These are phyloP conservation scores for Gentiana dahurica DNA, from an alignment of 257 asterid genomes.

Conservation along the genomic window DNA sequence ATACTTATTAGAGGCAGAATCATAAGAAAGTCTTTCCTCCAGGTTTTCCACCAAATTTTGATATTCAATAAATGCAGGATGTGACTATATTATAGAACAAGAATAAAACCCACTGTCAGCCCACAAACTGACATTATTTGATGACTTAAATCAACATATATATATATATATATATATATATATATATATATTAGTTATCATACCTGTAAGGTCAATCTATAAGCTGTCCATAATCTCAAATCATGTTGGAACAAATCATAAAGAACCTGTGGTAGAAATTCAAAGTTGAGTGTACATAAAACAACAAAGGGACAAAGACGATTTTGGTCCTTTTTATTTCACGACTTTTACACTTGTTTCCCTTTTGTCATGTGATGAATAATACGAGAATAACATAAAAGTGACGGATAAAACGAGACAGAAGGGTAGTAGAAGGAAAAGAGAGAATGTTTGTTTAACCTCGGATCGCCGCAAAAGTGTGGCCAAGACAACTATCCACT, in stretches of 20 bases:
- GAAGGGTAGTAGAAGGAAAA: no score
- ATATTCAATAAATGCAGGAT: conserved; percentile 57
- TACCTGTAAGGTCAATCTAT: conserved; percentile 79
- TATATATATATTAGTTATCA: no score
- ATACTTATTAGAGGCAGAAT: conserved; percentile 9
- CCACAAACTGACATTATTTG: no score
- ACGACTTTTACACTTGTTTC: neutral
- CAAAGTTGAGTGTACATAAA: neutral
- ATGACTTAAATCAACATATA: no score
- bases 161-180: no score
- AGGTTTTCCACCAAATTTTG: conserved; percentile 79
- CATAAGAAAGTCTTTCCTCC: conserved; percentile 59
- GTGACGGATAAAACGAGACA: no score
- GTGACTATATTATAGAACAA: conserved; percentile 35
- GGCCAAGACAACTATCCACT: conserved; percentile 98
- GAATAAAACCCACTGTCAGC: conserved; percentile 1
- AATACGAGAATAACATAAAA: no score
- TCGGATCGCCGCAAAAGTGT: conserved; percentile 94
- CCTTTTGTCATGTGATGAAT: no score
- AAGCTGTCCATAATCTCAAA: conserved; percentile 82
- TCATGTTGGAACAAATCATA: conserved; percentile 85
- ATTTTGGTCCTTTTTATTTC: neutral
- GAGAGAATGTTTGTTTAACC: conserved; percentile 34
- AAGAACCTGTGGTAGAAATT: conserved; percentile 54
- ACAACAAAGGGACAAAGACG: neutral